Evolutionary conservation across 192 early-diverging fungal species (phyloP), one percentile per base, ranked within the genome.

Genomic region (Entomortierella lignicola): DNA sequence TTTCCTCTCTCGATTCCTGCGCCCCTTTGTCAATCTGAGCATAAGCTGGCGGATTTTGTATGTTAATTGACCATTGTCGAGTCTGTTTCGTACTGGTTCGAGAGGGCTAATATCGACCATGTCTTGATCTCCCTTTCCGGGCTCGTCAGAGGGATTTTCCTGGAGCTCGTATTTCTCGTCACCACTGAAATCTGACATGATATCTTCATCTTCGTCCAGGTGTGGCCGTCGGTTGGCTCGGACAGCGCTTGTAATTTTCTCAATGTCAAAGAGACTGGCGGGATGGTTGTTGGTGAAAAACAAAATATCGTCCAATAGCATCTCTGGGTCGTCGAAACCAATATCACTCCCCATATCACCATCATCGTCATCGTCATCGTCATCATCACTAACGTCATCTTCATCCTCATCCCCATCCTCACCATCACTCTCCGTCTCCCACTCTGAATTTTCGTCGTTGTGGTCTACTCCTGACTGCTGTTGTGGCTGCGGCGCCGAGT

Each of bases 161-260:
- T 66, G 50, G 20, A 52, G 48, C 26, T 69, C 68, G 42, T 79
- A 79, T 31, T 79, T 70, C 34, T 79, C 75, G 29, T 79, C 75
- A 0, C 75, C 75, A 55, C 75, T 79, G 52, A 79, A 79, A 15
- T 79, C 75, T 2, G 75, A 79, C 75, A 59, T 60, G 50, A 59
- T 37, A 37, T 68, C 60, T 11, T 77, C 65, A 12, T 62, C 44
- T 4, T 62, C 44, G 5, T 43, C 32, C 21, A 48, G 5, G 17
- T 66, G 43, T 2, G 55, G 67, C 13, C 75, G 55, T 13, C 48
- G 23, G 39, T 69, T 64, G 8, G 75, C 66, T 18, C 74, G 74
- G 8, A 54, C 25, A 0, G 30, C 21, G 0, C 61, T 47, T 0
- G 54, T 70, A 7, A 79, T 34, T 3, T 8, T 18, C 50, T 79